Evolutionary conservation across 768 basidiomycete genomes (phyloP).

Genomic region (Auriscalpium microsporum): DNA sequence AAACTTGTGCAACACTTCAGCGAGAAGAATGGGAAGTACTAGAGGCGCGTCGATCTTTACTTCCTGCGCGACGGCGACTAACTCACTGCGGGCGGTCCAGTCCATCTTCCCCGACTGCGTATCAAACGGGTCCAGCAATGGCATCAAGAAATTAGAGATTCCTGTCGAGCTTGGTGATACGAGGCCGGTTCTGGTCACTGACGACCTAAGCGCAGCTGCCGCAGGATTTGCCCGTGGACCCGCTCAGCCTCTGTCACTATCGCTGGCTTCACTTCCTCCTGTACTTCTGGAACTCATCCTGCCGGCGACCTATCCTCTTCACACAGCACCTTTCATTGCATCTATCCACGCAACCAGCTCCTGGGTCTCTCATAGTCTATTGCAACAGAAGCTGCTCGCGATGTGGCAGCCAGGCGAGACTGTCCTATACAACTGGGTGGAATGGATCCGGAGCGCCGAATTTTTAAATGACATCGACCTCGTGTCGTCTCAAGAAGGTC

Average conservation of each 20-base stretch:
- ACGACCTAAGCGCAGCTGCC: conserved; percentile 7
- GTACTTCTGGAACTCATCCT: conserved; percentile 48
- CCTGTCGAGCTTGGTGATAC: conserved; percentile 51
- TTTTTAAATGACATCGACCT: conserved; percentile 46
- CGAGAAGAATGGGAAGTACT: conserved; percentile 56
- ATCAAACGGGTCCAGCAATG: conserved; percentile 30
- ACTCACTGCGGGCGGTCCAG: conserved; percentile 25
- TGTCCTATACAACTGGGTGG: conserved; percentile 63
- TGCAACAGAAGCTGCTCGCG: conserved; percentile 35
- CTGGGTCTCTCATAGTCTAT: conserved; percentile 43
- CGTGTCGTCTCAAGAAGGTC: conserved; percentile 21
- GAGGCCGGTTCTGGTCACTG: conserved; percentile 31
- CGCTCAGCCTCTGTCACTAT: conserved; percentile 19
- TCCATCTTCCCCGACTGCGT: conserved; percentile 75
- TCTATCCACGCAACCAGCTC: conserved; percentile 47
- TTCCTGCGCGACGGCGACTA: neutral
- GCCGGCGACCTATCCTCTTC: conserved; percentile 47
- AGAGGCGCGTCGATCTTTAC: conserved; percentile 32
- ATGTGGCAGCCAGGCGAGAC: conserved; percentile 58
- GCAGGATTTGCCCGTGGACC: neutral
- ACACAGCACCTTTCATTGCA: conserved; percentile 42
- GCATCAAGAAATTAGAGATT: conserved; percentile 48
- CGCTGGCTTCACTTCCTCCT: conserved; percentile 51
- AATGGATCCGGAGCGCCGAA: conserved; percentile 59
- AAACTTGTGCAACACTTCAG: conserved; percentile 26